Evolutionary conservation across 805 yeast genomes (phyloP).

Genomic region (Naumovozyma dairenensis): DNA sequence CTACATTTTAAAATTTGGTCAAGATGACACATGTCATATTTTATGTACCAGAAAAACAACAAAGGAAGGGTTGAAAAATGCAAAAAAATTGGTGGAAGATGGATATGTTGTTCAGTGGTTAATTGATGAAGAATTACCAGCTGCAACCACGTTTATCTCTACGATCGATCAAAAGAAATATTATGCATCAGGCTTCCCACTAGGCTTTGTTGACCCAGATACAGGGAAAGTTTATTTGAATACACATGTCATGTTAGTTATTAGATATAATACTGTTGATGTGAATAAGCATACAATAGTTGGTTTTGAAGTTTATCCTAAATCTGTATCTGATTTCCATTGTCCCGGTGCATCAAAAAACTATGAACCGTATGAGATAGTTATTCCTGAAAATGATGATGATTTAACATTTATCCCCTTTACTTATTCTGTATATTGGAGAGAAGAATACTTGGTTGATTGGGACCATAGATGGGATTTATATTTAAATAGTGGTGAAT

Average conservation of each 20-base stretch:
- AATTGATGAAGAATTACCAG: conserved; percentile 68
- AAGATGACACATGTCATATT: conserved; percentile 55
- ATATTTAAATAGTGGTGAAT: conserved; percentile 48
- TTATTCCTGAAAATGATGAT: conserved; percentile 29
- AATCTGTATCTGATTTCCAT: conserved; percentile 52
- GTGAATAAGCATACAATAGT: conserved; percentile 51
- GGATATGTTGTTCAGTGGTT: conserved; percentile 79
- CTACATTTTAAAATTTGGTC: conserved; percentile 51
- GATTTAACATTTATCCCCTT: conserved; percentile 49
- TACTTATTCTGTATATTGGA: conserved; percentile 82
- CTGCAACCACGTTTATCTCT: conserved; percentile 71
- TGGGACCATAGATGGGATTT: conserved; percentile 68
- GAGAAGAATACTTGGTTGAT: conserved; percentile 60
- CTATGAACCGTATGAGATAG: conserved; percentile 47
- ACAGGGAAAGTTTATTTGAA: conserved; percentile 51
- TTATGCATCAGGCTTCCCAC: conserved; percentile 79
- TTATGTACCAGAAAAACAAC: conserved; percentile 58
- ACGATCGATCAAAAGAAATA: conserved; percentile 51
- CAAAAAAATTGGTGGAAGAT: conserved; percentile 50
- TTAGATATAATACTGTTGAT: conserved; percentile 53
- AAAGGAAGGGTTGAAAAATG: conserved; percentile 42
- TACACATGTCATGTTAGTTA: conserved; percentile 74
- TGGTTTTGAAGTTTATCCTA: conserved; percentile 85
- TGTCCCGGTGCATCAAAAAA: conserved; percentile 70
- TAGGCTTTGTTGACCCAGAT: conserved; percentile 53